Evolutionary conservation across 1,139 yeast genomes (phyloP).

Genomic region (Kazachstania sp.): DNA sequence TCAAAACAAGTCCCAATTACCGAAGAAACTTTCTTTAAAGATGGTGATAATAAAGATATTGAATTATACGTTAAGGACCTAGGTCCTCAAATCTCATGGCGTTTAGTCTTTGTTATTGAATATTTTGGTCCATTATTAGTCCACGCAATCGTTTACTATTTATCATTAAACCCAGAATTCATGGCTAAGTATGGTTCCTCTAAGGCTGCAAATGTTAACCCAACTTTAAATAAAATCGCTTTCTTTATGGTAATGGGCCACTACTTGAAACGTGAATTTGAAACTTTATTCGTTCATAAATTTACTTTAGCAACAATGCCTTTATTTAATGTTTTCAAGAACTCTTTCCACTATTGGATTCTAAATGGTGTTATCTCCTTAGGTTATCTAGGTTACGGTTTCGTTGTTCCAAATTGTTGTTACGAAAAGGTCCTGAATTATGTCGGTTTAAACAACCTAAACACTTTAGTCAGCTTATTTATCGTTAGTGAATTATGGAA

Average conservation of each 20-base stretch:
- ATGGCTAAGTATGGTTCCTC: slow-evolving; percentile 11
- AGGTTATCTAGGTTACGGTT: slow-evolving; percentile 62
- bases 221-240: slow-evolving; percentile 20
- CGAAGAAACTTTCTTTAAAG: slow-evolving; percentile 23
- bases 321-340: slow-evolving; percentile 71
- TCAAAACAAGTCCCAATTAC: slow-evolving; percentile 25
- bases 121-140: slow-evolving; percentile 81
- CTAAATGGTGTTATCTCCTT: slow-evolving; percentile 70
- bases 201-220: slow-evolving; percentile 12
- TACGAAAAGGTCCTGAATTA: slow-evolving; percentile 15
- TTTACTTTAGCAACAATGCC: slow-evolving; percentile 95
- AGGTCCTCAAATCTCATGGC: slow-evolving; percentile 92
- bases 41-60: slow-evolving; percentile 25
- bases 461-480: slow-evolving; percentile 44
- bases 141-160: slow-evolving; percentile 56
- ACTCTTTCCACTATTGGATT: slow-evolving; percentile 85
- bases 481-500: slow-evolving; percentile 62
- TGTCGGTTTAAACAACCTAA: slow-evolving; percentile 15
- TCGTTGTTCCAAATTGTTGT: slow-evolving; percentile 24
- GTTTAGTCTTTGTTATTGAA: slow-evolving; percentile 77
- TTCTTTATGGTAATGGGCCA: slow-evolving; percentile 54
- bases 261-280: slow-evolving; percentile 79
- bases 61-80: slow-evolving; percentile 62
- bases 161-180: slow-evolving; percentile 14
- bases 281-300: slow-evolving; percentile 72